Base-by-base conservation (phyloP, 2,329 filamentous ascomycete genomes). In the Zymoseptoria pseudotritici region DNA sequence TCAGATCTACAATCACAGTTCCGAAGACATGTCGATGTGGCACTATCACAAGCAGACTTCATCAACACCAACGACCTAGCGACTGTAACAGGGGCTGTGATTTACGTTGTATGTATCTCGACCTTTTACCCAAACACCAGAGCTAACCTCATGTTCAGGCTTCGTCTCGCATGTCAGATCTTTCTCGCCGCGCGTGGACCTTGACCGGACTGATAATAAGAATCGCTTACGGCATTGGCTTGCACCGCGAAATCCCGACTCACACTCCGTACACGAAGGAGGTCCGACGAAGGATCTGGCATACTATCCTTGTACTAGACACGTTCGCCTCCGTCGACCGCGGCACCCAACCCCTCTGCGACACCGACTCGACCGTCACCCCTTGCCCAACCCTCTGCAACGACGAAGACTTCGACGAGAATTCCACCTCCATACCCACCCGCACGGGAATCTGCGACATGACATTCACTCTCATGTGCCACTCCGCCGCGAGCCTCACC, bases 271-370 rank as follows among this genome's bases (percentile, higher is more conserved):
- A 67, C 56, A 58, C 67, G 50, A 66, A 60, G 9, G 70, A 73
- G 60, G 63, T 69, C 19, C 63, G 68, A 26, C 62, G 69, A 36
- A 61, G 70, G 19, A 50, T 71, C 17, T 73, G 70, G 70, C 66
- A 68, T 56, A 58, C 61, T 3, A 61, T 73, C 7, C 62, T 66
- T 20, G 65, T 71, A 7, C 50, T 71, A 6, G 70, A 72, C 54
- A 59, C 66, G 2, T 69, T 66, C 49, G 58, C 61, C 20, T 63
- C 65, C 3, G 59, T 65, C 19, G 70, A 72, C 51, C 64, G 69
- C 10, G 68, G 67, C 2, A 67, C 68, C 21, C 63, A 66, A 22
- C 60, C 61, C 0, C 55, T 71, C 1, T 65, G 69, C 11, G 53
- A 31, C 4, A 20, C 26, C 5, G 56, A 57, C 20, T 61, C 61